Conservation (phyloP, 352 stramenopile genomes). For the Globisporangium nagaii region DNA sequence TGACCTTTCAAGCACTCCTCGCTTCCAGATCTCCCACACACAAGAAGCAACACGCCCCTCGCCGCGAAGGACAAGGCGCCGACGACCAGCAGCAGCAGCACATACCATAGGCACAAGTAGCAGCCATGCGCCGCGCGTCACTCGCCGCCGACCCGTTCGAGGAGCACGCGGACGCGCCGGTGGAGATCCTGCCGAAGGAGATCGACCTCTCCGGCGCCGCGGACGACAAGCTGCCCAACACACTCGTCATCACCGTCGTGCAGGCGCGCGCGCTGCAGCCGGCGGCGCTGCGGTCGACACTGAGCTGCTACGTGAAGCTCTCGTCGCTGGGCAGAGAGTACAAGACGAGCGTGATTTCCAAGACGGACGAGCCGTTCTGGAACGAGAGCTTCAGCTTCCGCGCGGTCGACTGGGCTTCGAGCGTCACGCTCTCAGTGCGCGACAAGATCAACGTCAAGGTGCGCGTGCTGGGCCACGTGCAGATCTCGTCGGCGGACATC, state of each 20-base stretch:
- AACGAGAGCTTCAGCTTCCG: constrained; percentile 77
- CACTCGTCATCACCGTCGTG: constrained; percentile 65
- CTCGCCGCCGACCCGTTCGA: constrained; percentile 11
- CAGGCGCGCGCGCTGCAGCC: constrained; percentile 48
- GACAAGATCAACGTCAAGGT: constrained; percentile 74
- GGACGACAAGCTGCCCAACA: constrained; percentile 67
- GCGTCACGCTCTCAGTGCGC: constrained; percentile 56
- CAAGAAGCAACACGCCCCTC: neutral
- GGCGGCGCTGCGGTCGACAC: constrained; percentile 39
- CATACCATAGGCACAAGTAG: neutral
- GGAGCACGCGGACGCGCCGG: constrained; percentile 21
- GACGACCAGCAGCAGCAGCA: neutral
- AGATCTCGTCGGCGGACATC: constrained; percentile 51
- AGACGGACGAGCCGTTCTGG: constrained; percentile 59
- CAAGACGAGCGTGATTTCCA: constrained; percentile 68
- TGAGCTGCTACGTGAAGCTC: constrained; percentile 76
- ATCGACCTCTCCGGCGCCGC: constrained; percentile 37
- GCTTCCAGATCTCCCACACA: neutral
- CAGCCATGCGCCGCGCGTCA: neutral
- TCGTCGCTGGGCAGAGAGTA: constrained; percentile 51
- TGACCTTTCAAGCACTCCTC: too few species aligned
- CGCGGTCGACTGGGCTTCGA: constrained; percentile 57
- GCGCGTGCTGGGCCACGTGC: constrained; percentile 58
- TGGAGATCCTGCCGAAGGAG: constrained; percentile 58
- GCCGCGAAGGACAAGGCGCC: too few species aligned